phyloP scores from a whole-genome alignment of 345 rosid species.

The Durio zibethinus region DNA sequence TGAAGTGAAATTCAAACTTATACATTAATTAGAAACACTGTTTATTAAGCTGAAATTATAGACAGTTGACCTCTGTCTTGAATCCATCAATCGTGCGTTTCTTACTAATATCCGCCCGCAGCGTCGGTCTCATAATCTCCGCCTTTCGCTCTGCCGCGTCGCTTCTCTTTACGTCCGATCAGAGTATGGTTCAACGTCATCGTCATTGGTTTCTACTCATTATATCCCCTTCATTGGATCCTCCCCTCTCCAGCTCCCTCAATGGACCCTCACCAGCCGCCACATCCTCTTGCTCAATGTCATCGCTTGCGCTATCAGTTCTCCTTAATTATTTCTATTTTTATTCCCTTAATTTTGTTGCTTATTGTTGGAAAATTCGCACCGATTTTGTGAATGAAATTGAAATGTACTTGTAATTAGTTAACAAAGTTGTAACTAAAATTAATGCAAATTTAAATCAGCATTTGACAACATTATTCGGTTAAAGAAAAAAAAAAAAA shows the following conservation, averaged over 20 bases:
- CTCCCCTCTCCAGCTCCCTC: conserved; percentile 47
- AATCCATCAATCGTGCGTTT: neutral
- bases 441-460: neutral
- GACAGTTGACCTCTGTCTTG: neutral
- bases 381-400: neutral
- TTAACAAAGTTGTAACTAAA: neutral
- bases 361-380: neutral
- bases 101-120: neutral
- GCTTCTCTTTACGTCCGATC: conserved; percentile 26
- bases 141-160: conserved; percentile 21
- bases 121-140: conserved; percentile 24
- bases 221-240: conserved; percentile 59
- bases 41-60: conserved; percentile 23
- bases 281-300: conserved; percentile 58
- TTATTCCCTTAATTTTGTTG: neutral
- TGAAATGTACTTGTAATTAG: neutral
- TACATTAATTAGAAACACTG: conserved; percentile 30
- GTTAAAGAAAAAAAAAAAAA: neutral
- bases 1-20: too few species aligned
- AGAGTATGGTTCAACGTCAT: conserved; percentile 19
- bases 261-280: conserved; percentile 61
- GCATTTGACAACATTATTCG: neutral
- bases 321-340: neutral
- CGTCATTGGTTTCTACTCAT: conserved; percentile 25
- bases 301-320: conserved; percentile 62